Evolutionary conservation across 106 monocot species (phyloP).

Genomic region (Dactylorhiza incarnata): DNA sequence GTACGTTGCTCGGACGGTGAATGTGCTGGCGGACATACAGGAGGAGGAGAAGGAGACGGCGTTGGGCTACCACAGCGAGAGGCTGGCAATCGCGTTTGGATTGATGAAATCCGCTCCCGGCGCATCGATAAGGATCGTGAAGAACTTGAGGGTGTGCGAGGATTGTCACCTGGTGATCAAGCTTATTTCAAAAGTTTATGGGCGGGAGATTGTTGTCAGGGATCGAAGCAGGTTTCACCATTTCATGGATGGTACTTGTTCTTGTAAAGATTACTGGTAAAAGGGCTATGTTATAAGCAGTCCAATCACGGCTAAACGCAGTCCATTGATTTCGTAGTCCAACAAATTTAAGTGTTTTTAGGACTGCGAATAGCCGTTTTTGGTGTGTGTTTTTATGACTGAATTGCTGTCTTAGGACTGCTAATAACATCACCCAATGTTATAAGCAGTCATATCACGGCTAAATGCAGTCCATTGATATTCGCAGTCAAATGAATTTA

Average conservation of each 20-base stretch:
- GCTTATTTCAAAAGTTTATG: conserved; percentile 47
- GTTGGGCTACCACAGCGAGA: conserved; percentile 49
- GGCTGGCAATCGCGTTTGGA: conserved; percentile 54
- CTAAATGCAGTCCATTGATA: too few species aligned
- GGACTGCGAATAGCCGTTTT: too few species aligned
- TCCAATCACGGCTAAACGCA: too few species aligned
- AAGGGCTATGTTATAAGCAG: too few species aligned
- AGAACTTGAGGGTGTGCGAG: conserved; percentile 61
- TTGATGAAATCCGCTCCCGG: conserved; percentile 35
- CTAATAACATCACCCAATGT: too few species aligned
- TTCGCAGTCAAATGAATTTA: too few species aligned
- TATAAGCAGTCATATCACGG: too few species aligned
- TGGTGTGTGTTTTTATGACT: too few species aligned
- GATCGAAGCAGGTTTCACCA: conserved; percentile 61
- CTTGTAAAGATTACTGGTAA: conserved; percentile 70
- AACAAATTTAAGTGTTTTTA: too few species aligned
- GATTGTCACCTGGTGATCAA: conserved; percentile 55
- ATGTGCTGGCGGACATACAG: conserved; percentile 54
- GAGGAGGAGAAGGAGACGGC: conserved; percentile 69
- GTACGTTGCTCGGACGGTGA: conserved; percentile 24
- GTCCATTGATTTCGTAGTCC: too few species aligned
- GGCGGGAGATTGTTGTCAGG: conserved; percentile 49
- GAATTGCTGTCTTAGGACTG: too few species aligned
- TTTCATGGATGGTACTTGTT: conserved; percentile 43
- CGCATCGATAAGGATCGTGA: conserved; percentile 43